These are phyloP conservation scores for Graphium sp. DNA, from an alignment of 2,329 filamentous ascomycete species.

Conservation along the genomic window DNA sequence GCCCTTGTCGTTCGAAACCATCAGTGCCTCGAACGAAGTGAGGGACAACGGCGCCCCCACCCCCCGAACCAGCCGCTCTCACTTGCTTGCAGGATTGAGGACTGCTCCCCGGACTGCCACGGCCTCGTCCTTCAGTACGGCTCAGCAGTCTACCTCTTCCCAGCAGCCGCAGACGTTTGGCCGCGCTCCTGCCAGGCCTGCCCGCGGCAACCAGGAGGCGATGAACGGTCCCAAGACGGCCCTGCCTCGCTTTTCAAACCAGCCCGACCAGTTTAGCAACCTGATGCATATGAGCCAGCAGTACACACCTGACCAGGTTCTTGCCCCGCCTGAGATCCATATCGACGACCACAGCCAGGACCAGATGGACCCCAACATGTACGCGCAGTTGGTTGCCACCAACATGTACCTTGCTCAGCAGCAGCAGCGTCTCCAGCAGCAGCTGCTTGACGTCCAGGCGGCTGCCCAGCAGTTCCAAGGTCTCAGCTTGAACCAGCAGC, in stretches of 20 bases:
- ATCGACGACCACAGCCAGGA: slow-evolving; percentile 53
- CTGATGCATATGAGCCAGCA: slow-evolving; percentile 21
- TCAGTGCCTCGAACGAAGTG: slow-evolving; percentile 52
- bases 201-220: slow-evolving; percentile 22
- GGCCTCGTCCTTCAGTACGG: slow-evolving; percentile 58
- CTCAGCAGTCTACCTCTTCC: slow-evolving; percentile 27
- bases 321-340: slow-evolving; percentile 68
- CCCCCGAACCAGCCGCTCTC: slow-evolving; percentile 84
- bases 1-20: slow-evolving; percentile 63
- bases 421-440: slow-evolving; percentile 88
- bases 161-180: slow-evolving; percentile 21
- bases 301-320: slow-evolving; percentile 74
- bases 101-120: slow-evolving; percentile 79
- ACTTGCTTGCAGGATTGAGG: slow-evolving; percentile 80
- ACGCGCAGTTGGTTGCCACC: slow-evolving; percentile 78
- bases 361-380: slow-evolving; percentile 69
- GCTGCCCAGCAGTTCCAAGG: slow-evolving; percentile 71
- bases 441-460: slow-evolving; percentile 69
- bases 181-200: slow-evolving; percentile 27
- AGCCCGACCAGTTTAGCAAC: slow-evolving; percentile 13
- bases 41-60: slow-evolving; percentile 57
- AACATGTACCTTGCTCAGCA: slow-evolving; percentile 88
- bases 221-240: slow-evolving; percentile 39
- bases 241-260: slow-evolving; percentile 26
- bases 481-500: slow-evolving; percentile 46